Base-by-base conservation (phyloP, 495 filamentous ascomycete species). In the Aspergillus cavernicola region DNA sequence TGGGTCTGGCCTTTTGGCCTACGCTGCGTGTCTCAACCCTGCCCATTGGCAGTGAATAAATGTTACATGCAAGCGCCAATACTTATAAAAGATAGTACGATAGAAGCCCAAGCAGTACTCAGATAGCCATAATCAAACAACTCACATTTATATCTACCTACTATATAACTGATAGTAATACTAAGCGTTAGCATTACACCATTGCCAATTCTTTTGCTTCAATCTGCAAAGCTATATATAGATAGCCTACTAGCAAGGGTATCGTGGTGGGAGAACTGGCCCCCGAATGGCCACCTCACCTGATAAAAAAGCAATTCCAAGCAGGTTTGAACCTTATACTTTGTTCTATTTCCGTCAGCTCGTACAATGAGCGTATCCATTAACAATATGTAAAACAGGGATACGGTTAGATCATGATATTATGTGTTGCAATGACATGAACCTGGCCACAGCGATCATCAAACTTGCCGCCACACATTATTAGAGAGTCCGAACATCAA, bases 281-380 rank as follows among this genome's bases (percentile, higher is more conserved):
- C 24, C 7, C 20, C 24, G 15, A 31, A 31, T 13, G 24, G 13
- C 1, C 18, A 46, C 35, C 19, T 7, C 31, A 33, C 19, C 10
- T 12, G 19, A n/a, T 3, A 20, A 24, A 23, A 33, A 16, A 9
- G 7, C 8, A 33, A 20, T 12, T 12, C 12, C n/a, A 6, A 33
- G 20, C 16, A 28, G 3, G 16, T 10, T 33, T 46, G 28, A 33
- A 39, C 36, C 11, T 46, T 22, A 43, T 53, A 46, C 38, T 32
- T 7, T n/a, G n/a, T n/a, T 53, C 33, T 45, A 45, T 53, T 46
- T 15, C 28, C 50, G 44, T 54, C 43, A 41, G 33, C 36, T 54
- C 42, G 19, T 46, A 26, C 22, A 53, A 39, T 7, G 11, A 24
- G 29, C 20, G 50, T 45, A 53, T 53, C 40, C 50, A 46, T 32